Evolutionary conservation across 2,329 filamentous ascomycete species (phyloP).

Genomic region (Penicillium sp.): DNA sequence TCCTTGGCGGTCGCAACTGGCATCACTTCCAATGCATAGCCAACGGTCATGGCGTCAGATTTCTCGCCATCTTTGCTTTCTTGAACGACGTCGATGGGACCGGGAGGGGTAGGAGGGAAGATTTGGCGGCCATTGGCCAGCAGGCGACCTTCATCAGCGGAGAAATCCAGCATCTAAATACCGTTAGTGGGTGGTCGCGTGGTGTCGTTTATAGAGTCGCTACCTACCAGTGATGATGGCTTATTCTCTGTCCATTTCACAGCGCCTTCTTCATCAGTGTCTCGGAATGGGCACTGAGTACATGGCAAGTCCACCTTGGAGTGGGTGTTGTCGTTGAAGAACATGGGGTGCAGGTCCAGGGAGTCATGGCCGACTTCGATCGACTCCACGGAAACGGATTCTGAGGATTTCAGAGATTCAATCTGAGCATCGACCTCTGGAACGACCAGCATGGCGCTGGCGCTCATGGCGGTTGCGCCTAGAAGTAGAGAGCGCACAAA

Average conservation of each 20-base stretch:
- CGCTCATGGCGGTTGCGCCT: constrained; percentile 32
- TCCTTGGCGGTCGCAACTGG: constrained; percentile 27
- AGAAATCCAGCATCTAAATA: constrained; percentile 34
- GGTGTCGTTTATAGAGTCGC: neutral
- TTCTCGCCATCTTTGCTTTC: constrained; percentile 34
- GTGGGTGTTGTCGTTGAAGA: constrained; percentile 24
- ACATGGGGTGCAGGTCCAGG: constrained; percentile 22
- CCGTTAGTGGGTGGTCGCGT: neutral
- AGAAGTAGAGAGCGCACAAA: constrained; percentile 34
- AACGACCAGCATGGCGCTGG: constrained; percentile 36
- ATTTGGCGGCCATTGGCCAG: constrained; percentile 37
- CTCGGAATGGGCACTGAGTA: constrained; percentile 37
- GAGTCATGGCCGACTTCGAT: constrained; percentile 23
- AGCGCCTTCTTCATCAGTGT: constrained; percentile 24
- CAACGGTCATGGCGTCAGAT: constrained; percentile 36
- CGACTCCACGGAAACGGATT: constrained; percentile 9
- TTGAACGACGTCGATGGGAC: constrained; percentile 31
- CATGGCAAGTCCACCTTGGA: constrained; percentile 32
- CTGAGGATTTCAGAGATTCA: neutral
- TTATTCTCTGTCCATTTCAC: constrained; percentile 33
- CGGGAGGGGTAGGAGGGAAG: constrained; percentile 34
- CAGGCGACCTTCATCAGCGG: constrained; percentile 30
- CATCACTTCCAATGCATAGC: constrained; percentile 41
- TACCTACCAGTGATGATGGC: constrained; percentile 35
- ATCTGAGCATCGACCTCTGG: constrained; percentile 30